Evolutionary conservation across 2,329 filamentous ascomycete species (phyloP).

Genomic region (Xylaria sp.): DNA sequence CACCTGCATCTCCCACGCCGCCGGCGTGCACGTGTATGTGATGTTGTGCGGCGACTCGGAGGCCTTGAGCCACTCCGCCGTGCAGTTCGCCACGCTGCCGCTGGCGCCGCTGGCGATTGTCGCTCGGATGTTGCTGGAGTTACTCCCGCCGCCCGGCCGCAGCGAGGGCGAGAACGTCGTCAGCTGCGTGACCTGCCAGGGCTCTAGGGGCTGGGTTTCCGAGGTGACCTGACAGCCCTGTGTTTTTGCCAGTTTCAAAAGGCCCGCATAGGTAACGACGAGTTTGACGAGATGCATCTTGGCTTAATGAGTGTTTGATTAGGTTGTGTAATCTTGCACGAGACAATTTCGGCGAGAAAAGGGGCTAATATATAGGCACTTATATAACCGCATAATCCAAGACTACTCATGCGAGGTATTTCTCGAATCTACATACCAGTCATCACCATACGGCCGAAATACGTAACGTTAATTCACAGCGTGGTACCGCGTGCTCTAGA

Average conservation of each 20-base stretch:
- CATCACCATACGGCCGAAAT: no score
- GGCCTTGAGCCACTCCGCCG: constrained; percentile 25
- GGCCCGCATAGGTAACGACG: constrained; percentile 8
- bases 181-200: constrained; percentile 33
- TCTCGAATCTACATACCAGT: not conserved
- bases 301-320: not conserved
- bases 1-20: constrained; percentile 35
- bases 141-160: constrained; percentile 23
- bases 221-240: not conserved
- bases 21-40: constrained; percentile 20
- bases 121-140: constrained; percentile 23
- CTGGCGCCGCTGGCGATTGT: constrained; percentile 32
- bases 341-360: not conserved
- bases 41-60: constrained; percentile 21
- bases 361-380: not conserved
- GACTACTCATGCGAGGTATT: not conserved
- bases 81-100: constrained; percentile 30
- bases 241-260: constrained; percentile 1
- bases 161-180: constrained; percentile 31
- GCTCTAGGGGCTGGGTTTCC: constrained; percentile 6
- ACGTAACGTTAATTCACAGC: constrained; percentile 17
- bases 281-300: constrained; percentile 9
- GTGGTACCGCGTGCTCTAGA: constrained; percentile 16
- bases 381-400: not conserved
- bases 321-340: not conserved